Evolutionary conservation across 495 filamentous ascomycete species (phyloP), one percentile per base, ranked within the genome.

Genomic region (Lentithecium fluviatile): DNA sequence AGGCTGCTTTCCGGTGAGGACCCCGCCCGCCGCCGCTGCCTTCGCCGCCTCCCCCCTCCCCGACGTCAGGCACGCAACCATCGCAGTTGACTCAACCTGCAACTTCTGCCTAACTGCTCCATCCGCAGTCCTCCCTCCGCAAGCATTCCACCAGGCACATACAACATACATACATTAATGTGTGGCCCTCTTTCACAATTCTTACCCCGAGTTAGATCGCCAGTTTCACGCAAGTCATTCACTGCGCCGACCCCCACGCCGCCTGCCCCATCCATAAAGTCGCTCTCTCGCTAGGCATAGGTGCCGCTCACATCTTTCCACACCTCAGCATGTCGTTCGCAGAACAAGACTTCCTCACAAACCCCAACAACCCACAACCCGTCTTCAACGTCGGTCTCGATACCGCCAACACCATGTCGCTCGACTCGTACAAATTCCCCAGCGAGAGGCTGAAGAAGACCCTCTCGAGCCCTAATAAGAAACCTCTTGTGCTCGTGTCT

Each of bases 401-500:
- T 32, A 49, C 40, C 20, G 34, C 55, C 17, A 55, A 50, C 40
- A 43, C 50, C 45, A 52, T 61, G 60, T 51, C 65, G 26, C 55
- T 79, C 59, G 74, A 77, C 56, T 76, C 84, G 56, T 96, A 95
- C 75, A 76, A 69, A 52, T 95, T 96, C 67, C 91, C 91, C 2
- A 77, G 79, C 36, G 70, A 83, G 42, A 84, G 90, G 51, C 75
- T 96, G 26, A 83, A 82, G 74, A 82, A 77, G 50, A 81, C 77
- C n/a, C 86, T 93, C 75, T 77, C 75, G 23, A 80, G 89, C 63
- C 74, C 63, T 19, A 79, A 80, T 43, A 90, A 87, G 75, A 93
- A 80, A 0, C 91, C 90, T 0, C 75, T 96, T 6, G 82, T 94
- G 12, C 80, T 96, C 40, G 88, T 97, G 40, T 89, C 91, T 36